A percentile compares a stretch with the other conserved stretches of the same genome.
phyloP scores from a whole-genome alignment of 257 asterid genomes.

The Eustoma russellianum region DNA sequence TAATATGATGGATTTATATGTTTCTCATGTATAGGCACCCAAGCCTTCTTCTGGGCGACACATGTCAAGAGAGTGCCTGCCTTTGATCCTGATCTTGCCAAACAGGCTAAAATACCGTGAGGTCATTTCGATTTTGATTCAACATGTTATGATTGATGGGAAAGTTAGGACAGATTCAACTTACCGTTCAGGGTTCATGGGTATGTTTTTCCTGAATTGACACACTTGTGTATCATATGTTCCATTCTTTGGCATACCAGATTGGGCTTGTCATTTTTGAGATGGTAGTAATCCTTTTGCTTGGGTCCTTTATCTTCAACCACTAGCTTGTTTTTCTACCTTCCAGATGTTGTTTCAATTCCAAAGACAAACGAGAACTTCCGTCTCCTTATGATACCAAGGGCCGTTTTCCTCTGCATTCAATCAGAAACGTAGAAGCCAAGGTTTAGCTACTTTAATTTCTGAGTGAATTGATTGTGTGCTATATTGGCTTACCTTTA shows the following conservation, averaged over 20 bases:
- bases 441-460: conserved; percentile 27
- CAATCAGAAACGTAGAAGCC: conserved; percentile 65
- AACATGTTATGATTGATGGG: conserved; percentile 66
- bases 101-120: conserved; percentile 66
- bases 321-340: background rate
- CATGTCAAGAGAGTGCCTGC: conserved; percentile 73
- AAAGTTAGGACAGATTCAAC: conserved; percentile 79
- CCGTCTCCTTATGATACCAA: conserved; percentile 73
- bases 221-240: background rate
- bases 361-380: conserved; percentile 75
- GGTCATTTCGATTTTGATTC: conserved; percentile 56
- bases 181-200: conserved; percentile 78
- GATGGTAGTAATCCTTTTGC: background rate
- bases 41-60: conserved; percentile 87
- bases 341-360: conserved; percentile 60
- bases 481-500: no score
- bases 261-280: background rate
- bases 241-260: no score
- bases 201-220: conserved; percentile 14
- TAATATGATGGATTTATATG: background rate
- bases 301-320: background rate
- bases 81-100: conserved; percentile 53
- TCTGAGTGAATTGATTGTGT: no score
- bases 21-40: conserved; percentile 45
- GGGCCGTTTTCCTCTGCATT: conserved; percentile 72